Evolutionary conservation across 2,329 filamentous ascomycete species (phyloP), one percentile per base, ranked within the genome.

Genomic region (Cercospora beticola): DNA sequence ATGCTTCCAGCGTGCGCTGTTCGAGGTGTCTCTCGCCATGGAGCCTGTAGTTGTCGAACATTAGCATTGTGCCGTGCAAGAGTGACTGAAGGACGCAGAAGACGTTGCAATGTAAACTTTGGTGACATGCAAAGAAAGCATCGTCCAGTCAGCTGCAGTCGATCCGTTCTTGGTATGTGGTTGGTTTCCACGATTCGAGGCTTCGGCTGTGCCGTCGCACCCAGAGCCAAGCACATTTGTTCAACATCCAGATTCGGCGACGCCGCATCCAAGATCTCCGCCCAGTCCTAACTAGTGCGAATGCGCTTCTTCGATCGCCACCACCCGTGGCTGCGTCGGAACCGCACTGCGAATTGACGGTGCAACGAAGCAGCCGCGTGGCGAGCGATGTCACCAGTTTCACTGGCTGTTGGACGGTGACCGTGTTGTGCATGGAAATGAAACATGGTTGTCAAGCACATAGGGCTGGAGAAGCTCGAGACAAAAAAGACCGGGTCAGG

Each of bases 1-100:
- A 88, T 66, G 82, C 83, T 71, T 87, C 83, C 49, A 88, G 83
- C 58, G 86, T 84, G 70, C 84, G 82, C 71, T 86, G 83, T 58
- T 87, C 87, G 59, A 89, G 82, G 70, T 88, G 85, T 62, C 82
- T 82, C 77, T 89, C 87, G 74, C 87, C 87, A 71, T 87, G 86
- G 65, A 88, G 79, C 75, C 86, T 87, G 76, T 71, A 54, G 64
- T 70, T 46, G 26, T 59, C 46, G 23, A 64, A 49, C 52, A 64
- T 62, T 26, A 73, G 71, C 71, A 71, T 71, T 16, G 62, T 68
- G 54, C 30, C 28, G 30, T 57, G 46, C 14, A 9, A 23, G 46
- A 40, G 30, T n/a, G 52, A 52, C 52, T 16, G 46, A 57, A 64
- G 49, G 23, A 64, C 21, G 62, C 52, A 57, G 16, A 40, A 64